Conservation (phyloP, 148 eudicot species). For the Drosera capensis region DNA sequence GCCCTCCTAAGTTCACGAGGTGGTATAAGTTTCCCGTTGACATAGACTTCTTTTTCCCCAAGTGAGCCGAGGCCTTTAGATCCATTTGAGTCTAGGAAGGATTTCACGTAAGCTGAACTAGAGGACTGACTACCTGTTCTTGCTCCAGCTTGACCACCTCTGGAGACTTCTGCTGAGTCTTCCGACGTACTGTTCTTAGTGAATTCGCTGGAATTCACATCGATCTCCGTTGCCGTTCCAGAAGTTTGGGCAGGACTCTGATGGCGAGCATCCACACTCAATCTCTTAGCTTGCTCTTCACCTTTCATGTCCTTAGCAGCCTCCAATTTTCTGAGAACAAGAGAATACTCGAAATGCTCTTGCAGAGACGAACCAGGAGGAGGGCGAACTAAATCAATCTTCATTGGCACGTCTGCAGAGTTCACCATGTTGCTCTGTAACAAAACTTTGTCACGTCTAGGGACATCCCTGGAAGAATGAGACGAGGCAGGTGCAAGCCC, state of each 20-base stretch:
- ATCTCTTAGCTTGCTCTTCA: constrained; percentile 17
- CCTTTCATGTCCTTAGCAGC: constrained; percentile 13
- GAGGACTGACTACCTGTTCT: constrained; percentile 24
- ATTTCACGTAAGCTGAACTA: constrained; percentile 18
- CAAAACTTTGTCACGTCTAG: constrained; percentile 13
- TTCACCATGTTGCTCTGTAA: constrained; percentile 12
- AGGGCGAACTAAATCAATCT: constrained; percentile 11
- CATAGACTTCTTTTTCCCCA: constrained; percentile 29
- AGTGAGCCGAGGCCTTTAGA: constrained; percentile 15
- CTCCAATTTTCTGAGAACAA: constrained; percentile 8
- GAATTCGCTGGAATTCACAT: constrained; percentile 21
- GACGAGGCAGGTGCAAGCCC: constrained; percentile 27
- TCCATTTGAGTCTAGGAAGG: constrained; percentile 19
- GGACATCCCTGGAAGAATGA: constrained; percentile 28
- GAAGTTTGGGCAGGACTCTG: constrained; percentile 24
- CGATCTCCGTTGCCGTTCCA: constrained; percentile 27
- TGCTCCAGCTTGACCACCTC: constrained; percentile 15
- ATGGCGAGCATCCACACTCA: constrained; percentile 10
- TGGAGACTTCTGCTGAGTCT: constrained; percentile 24
- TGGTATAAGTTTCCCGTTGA: constrained; percentile 56
- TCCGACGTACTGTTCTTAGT: constrained; percentile 16
- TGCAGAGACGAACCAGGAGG: constrained; percentile 26
- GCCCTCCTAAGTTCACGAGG: constrained; percentile 40
- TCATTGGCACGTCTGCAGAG: constrained; percentile 13
- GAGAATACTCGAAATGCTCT: constrained; percentile 24